These are phyloP conservation scores for Skeletonema marinoi DNA, from an alignment of 108 stramenopile species.

Conservation along the genomic window DNA sequence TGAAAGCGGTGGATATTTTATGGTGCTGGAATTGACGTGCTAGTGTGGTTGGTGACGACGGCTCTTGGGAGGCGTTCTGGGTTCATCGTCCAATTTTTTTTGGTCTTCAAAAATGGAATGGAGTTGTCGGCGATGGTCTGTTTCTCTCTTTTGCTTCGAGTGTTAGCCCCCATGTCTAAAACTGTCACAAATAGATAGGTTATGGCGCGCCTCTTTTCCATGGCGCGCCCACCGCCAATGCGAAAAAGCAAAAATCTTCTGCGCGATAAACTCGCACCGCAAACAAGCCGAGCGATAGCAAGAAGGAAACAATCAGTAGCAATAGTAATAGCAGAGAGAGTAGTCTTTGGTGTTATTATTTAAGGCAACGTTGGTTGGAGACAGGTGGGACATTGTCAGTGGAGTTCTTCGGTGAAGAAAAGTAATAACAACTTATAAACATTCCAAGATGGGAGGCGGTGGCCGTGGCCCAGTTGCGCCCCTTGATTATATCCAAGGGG, in stretches of 20 bases:
- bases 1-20: background rate
- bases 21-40: background rate
- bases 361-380: background rate
- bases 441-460: background rate
- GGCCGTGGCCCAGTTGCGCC: constrained; percentile 8
- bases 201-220: too few species aligned
- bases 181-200: too few species aligned
- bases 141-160: background rate
- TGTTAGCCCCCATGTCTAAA: too few species aligned
- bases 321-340: too few species aligned
- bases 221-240: too few species aligned
- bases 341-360: too few species aligned
- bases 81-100: background rate
- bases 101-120: background rate
- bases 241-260: too few species aligned
- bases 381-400: background rate
- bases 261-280: too few species aligned
- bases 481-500: constrained; percentile 31
- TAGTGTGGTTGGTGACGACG: background rate
- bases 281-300: too few species aligned
- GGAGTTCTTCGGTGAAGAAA: background rate
- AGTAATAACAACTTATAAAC: background rate
- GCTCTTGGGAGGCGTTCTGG: background rate
- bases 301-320: too few species aligned
- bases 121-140: background rate